Evolutionary conservation across 148 eudicot species (phyloP).

Genomic region (Mesembryanthemum crystallinum): DNA sequence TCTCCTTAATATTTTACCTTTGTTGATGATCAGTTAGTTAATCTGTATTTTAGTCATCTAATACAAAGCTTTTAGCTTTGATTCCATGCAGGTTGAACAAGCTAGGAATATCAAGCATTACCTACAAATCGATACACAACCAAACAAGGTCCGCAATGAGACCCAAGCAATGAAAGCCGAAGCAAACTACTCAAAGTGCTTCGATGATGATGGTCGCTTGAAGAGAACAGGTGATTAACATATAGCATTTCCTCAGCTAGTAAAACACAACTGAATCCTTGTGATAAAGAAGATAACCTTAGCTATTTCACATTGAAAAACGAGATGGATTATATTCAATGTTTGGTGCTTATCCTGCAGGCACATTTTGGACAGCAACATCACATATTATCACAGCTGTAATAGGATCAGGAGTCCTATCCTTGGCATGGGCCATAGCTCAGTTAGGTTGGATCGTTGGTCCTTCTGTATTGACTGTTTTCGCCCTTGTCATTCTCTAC

Average conservation of each 20-base stretch:
- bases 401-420: constrained; percentile 53
- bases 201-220: constrained; percentile 43
- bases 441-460: constrained; percentile 62
- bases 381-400: constrained; percentile 59
- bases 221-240: constrained; percentile 32
- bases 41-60: not conserved
- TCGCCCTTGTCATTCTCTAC: constrained; percentile 30
- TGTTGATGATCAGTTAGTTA: not conserved
- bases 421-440: constrained; percentile 53
- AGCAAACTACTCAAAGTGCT: constrained; percentile 21
- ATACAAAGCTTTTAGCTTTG: not conserved
- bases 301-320: no score
- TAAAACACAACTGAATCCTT: not conserved
- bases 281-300: not conserved
- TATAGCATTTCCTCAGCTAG: not conserved
- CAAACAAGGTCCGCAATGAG: not conserved
- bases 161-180: constrained; percentile 4
- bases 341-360: constrained; percentile 12
- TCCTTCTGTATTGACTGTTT: constrained; percentile 41
- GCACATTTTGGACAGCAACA: constrained; percentile 47
- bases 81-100: constrained; percentile 1
- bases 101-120: not conserved
- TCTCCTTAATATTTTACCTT: not conserved
- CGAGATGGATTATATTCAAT: not conserved
- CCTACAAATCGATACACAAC: not conserved